phyloP scores from a whole-genome alignment of 768 basidiomycete genomes.

The Naganishia randhawae region DNA sequence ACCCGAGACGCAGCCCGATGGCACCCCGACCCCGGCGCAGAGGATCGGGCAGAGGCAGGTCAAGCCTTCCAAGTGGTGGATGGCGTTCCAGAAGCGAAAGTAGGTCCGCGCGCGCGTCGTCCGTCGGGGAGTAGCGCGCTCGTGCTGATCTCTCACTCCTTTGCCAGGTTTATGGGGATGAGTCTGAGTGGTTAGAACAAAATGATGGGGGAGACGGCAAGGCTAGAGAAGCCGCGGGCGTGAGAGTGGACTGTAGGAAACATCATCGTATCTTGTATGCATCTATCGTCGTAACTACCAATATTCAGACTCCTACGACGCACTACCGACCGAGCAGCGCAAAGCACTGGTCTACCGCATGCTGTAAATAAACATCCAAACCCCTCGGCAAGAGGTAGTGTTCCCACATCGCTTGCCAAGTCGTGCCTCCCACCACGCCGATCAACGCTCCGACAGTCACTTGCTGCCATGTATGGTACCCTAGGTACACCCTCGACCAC shows the following conservation, averaged over 20 bases:
- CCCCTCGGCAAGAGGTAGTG: neutral
- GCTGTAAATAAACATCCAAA: neutral
- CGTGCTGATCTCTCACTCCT: neutral
- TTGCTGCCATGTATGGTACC: conserved; percentile 47
- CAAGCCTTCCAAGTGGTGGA: conserved; percentile 99
- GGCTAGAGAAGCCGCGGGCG: neutral
- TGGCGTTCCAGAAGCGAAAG: conserved; percentile 94
- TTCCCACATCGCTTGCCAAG: conserved; percentile 22
- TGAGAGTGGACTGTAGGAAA: neutral
- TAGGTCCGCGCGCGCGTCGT: conserved; percentile 27
- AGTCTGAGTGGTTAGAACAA: conserved; percentile 21
- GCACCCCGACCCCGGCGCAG: conserved; percentile 55
- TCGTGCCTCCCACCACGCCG: conserved; percentile 12
- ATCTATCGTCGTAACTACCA: neutral
- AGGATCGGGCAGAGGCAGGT: conserved; percentile 52
- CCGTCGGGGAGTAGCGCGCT: conserved; percentile 13
- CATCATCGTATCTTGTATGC: neutral
- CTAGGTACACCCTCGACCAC: conserved; percentile 42
- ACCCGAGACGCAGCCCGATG: conserved; percentile 58
- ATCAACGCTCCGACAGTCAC: conserved; percentile 36
- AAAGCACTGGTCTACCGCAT: neutral
- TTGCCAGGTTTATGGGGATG: conserved; percentile 17
- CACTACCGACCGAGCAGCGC: neutral
- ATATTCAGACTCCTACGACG: neutral
- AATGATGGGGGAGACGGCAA: neutral